These are phyloP conservation scores for Debaryomyces sp. DNA, from an alignment of 1,139 yeast species.

Conservation along the genomic window DNA sequence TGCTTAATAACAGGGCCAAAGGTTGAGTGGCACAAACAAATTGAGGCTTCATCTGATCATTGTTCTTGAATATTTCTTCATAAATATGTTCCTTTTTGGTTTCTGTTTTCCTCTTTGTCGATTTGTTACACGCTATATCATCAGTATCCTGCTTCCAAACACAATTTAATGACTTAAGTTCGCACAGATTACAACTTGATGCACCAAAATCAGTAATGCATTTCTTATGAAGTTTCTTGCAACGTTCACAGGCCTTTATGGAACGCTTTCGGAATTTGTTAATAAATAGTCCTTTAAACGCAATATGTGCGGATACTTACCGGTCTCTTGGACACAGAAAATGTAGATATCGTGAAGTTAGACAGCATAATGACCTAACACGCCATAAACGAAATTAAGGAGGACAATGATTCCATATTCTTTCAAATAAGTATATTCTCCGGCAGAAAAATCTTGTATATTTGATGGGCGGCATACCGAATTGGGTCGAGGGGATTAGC, in stretches of 20 bases:
- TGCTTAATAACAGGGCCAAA: constrained; percentile 28
- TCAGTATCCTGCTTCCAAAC: constrained; percentile 2
- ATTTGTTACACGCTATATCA: background rate
- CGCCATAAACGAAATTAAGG: background rate
- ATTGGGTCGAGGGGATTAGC: background rate
- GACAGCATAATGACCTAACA: background rate
- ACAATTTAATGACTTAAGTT: constrained; percentile 12
- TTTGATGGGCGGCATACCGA: background rate
- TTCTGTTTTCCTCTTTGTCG: background rate
- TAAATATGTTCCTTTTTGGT: constrained; percentile 13
- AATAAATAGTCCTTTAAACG: background rate
- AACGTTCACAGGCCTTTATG: constrained; percentile 19
- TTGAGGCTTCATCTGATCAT: constrained; percentile 21
- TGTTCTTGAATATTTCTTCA: constrained; percentile 18
- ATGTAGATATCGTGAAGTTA: constrained; percentile 5
- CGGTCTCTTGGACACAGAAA: constrained; percentile 5
- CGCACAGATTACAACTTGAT: constrained; percentile 16
- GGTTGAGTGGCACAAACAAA: constrained; percentile 33
- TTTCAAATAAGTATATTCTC: background rate
- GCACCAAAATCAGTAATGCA: constrained; percentile 13
- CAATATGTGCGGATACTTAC: background rate
- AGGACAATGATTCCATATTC: background rate
- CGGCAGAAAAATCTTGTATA: background rate
- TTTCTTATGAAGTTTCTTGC: constrained; percentile 20
- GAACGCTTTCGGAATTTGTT: constrained; percentile 11